These are phyloP conservation scores for Pythium coloratum DNA, from an alignment of 352 stramenopile genomes.

Conservation along the genomic window DNA sequence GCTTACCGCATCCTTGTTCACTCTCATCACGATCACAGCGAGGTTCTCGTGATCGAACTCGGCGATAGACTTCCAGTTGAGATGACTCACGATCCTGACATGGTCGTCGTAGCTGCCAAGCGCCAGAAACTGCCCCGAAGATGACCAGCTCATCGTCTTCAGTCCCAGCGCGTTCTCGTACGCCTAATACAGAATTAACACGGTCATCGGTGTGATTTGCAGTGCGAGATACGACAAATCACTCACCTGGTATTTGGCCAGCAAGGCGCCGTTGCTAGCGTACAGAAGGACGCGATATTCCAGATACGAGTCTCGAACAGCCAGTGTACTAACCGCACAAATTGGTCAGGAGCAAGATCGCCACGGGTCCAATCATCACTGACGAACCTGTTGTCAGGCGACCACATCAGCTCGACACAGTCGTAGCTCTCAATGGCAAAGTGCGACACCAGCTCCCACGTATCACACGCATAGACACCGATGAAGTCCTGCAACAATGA, in stretches of 20 bases:
- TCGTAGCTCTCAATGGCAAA: slow-evolving; percentile 83
- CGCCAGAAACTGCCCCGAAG: slow-evolving; percentile 74
- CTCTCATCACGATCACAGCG: slow-evolving; percentile 40
- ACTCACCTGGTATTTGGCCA: slow-evolving; percentile 71
- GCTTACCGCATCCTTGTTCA: slow-evolving; percentile 49
- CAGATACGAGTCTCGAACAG: slow-evolving; percentile 67
- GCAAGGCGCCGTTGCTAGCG: slow-evolving; percentile 52
- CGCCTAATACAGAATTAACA: slow-evolving; percentile 33
- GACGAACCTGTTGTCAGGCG: slow-evolving; percentile 65
- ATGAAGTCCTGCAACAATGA: slow-evolving; percentile 55
- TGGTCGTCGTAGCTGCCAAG: slow-evolving; percentile 80
- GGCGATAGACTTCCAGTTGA: slow-evolving; percentile 75
- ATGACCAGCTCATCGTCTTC: slow-evolving; percentile 74
- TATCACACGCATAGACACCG: slow-evolving; percentile 72
- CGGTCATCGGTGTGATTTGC: not conserved
- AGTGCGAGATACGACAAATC: not conserved
- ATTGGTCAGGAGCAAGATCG: not conserved
- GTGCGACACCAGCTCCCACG: slow-evolving; percentile 69
- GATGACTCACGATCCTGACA: slow-evolving; percentile 69
- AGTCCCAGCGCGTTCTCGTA: slow-evolving; percentile 81
- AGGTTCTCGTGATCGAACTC: slow-evolving; percentile 73
- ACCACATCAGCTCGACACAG: slow-evolving; percentile 71
- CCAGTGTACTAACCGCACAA: slow-evolving; percentile 43
- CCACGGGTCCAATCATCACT: not conserved
- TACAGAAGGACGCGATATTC: slow-evolving; percentile 80